phyloP scores from a whole-genome alignment of 257 asterid genomes.

The Solanum pennellii region DNA sequence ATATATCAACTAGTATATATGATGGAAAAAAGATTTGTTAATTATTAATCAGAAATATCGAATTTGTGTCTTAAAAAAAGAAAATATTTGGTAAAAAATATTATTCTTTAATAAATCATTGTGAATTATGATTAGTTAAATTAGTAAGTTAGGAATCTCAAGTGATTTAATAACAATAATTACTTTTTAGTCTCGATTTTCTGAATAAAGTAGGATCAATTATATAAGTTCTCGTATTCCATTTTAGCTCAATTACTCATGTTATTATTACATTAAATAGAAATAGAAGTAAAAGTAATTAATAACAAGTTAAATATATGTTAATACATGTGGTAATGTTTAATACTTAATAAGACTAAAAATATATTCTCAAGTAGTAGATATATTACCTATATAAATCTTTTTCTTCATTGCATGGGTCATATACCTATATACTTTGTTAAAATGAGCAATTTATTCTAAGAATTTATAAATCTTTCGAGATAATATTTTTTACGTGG shows the following conservation, averaged over 20 bases:
- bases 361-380: neutral
- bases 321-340: neutral
- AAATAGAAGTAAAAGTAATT: neutral
- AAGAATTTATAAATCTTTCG: neutral
- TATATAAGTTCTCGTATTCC: neutral
- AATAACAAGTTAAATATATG: neutral
- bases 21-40: neutral
- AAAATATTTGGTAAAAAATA: neutral
- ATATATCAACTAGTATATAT: neutral
- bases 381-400: neutral
- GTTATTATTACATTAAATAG: neutral
- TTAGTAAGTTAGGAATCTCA: neutral
- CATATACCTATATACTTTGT: neutral
- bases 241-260: neutral
- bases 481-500: neutral
- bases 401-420: neutral
- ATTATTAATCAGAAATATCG: neutral
- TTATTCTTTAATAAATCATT: neutral
- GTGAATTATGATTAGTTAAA: neutral
- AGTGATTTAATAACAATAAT: neutral
- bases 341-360: neutral
- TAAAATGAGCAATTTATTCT: neutral
- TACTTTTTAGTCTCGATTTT: neutral
- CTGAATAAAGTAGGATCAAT: neutral
- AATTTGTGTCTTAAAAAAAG: neutral